Evolutionary conservation across 208 protist species (phyloP), one percentile per base, ranked within the genome.

Genomic region (Leishmania gerbilli): DNA sequence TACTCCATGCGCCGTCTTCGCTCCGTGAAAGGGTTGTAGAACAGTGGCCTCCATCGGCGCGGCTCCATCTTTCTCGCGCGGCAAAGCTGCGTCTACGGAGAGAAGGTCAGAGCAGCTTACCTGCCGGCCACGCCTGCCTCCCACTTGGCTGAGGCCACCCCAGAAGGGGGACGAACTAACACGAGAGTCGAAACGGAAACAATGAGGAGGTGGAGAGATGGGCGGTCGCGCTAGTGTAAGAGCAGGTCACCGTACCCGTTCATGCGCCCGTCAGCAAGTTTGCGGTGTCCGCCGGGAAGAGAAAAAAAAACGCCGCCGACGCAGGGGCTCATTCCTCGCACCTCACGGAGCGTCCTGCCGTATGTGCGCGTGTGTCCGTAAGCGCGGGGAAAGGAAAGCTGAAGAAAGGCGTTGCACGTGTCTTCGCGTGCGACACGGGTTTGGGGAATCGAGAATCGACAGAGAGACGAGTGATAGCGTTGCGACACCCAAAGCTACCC

Each of bases 21-120:
- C 79, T 95, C 92, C 15, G 88, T 95, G 84, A 97, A 97, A 8
- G 94, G 94, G 77, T 97, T 97, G 76, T 90, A 95, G 74, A 92
- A 97, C 83, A 89, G 92, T 15, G 91, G 92, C 19, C 94, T 86
- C 88, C 90, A 96, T 62, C 89, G 86, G 31, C 94, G 82, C 58
- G 92, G 92, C 81, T 97, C 91, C 94, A 97, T 97, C 31, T 51
- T 76, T 31, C 47, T 40, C 72, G n/a, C 51, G 34, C 34, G 19
- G 24, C 45, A 31, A 11, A 15, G 24, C 37, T 5, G 47, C 27
- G 24, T n/a, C 51, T 8, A 71, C 71, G 51, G 2, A 49, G 1
- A 58, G 62, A 72, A 55, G n/a, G 19, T 19, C 77, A 56, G n/a
- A 58, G 51, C 17, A 11, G 6, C 37, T 58, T 6, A 34, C 31